These are phyloP conservation scores for Zychaea mexicana DNA, from an alignment of 371 early-diverging fungal species.

Conservation along the genomic window DNA sequence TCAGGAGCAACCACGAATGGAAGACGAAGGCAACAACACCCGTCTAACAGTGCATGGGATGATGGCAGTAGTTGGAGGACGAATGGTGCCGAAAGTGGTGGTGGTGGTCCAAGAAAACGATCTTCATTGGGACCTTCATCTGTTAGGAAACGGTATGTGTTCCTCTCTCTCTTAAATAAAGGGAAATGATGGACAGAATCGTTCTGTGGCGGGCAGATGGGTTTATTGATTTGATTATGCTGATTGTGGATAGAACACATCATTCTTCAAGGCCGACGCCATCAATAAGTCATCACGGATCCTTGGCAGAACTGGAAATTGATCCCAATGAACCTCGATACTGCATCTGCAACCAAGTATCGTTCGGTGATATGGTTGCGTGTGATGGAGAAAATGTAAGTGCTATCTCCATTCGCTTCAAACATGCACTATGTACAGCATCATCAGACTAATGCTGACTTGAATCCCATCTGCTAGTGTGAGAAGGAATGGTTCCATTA, in stretches of 20 bases:
- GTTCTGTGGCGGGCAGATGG: neutral
- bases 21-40: neutral
- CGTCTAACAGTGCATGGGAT: neutral
- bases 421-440: neutral
- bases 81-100: neutral
- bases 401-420: neutral
- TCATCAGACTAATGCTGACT: neutral
- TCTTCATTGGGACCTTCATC: neutral
- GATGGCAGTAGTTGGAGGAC: neutral
- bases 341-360: conserved; percentile 94
- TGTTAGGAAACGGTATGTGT: conserved; percentile 5
- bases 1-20: too few species aligned
- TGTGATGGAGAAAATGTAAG: conserved; percentile 91
- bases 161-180: too few species aligned
- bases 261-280: conserved; percentile 43
- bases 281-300: conserved; percentile 19
- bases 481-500: conserved; percentile 97
- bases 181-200: conserved; percentile 3
- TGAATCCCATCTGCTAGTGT: conserved; percentile 57
- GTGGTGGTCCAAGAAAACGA: conserved; percentile 3
- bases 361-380: conserved; percentile 98
- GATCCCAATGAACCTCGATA: conserved; percentile 97
- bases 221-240: neutral
- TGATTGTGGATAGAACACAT: conserved; percentile 28
- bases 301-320: conserved; percentile 68